phyloP scores from a whole-genome alignment of 2,329 filamentous ascomycete genomes.

The Annulohypoxylon truncatum region DNA sequence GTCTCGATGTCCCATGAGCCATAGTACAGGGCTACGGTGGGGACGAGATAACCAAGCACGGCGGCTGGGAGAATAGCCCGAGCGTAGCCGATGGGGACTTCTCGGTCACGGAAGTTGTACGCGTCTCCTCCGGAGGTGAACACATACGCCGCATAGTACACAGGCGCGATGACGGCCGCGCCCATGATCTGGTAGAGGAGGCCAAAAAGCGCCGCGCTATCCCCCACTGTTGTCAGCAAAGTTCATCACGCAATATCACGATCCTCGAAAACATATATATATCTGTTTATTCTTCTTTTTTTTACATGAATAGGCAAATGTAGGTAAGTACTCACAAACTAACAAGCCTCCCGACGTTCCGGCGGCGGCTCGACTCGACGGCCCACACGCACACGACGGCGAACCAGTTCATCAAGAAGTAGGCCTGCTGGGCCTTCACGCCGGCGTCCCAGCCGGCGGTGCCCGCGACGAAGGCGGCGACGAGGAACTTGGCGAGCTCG shows the following conservation, averaged over 20 bases:
- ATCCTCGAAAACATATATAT: too few relatives aligned
- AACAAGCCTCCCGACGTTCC: conserved; percentile 41
- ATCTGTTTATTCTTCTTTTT: too few relatives aligned
- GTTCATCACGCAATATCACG: neutral
- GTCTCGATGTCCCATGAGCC: conserved; percentile 33
- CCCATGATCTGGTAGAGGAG: conserved; percentile 46
- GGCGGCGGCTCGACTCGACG: conserved; percentile 42
- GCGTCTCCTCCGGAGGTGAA: conserved; percentile 33
- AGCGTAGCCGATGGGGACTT: conserved; percentile 40
- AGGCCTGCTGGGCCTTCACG: conserved; percentile 44
- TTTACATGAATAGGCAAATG: too few relatives aligned
- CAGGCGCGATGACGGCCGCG: conserved; percentile 43
- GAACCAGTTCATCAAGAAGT: conserved; percentile 47
- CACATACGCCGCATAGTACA: conserved; percentile 43
- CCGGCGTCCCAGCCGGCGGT: conserved; percentile 44
- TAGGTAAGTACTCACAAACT: conserved; percentile 44
- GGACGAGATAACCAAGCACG: conserved; percentile 44
- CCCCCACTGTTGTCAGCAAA: neutral
- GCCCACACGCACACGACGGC: conserved; percentile 44
- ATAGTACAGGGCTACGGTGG: conserved; percentile 46
- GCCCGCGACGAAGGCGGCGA: conserved; percentile 44
- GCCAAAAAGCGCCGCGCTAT: conserved; percentile 39
- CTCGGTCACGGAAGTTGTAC: conserved; percentile 39
- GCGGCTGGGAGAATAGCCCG: conserved; percentile 40
- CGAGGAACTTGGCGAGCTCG: conserved; percentile 38